These are phyloP conservation scores for Saposhnikovia divaricata DNA, from an alignment of 129 eudicot species.

Conservation along the genomic window DNA sequence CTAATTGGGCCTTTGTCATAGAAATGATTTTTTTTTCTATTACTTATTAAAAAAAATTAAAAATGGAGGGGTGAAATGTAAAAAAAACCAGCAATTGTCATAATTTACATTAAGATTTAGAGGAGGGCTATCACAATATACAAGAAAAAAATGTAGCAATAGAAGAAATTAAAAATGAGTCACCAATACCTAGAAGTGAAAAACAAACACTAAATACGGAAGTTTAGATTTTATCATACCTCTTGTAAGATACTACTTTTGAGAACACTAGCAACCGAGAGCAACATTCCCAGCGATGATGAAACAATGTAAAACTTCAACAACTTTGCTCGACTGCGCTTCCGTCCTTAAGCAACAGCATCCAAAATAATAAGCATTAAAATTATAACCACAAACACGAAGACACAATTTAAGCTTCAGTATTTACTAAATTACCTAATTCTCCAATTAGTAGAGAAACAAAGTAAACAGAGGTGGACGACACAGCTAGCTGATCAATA, in stretches of 20 bases:
- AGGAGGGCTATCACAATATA: too few species aligned
- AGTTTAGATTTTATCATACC: constrained; percentile 19
- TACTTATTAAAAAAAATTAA: too few species aligned
- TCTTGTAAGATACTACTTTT: constrained; percentile 26
- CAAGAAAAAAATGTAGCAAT: not conserved
- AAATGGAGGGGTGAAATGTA: not conserved
- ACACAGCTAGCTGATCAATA: constrained; percentile 36
- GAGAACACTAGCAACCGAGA: constrained; percentile 27
- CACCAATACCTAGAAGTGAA: not conserved
- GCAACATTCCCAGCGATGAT: constrained; percentile 38
- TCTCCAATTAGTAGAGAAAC: constrained; percentile 67
- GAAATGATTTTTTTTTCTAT: too few species aligned
- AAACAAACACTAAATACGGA: too few species aligned
- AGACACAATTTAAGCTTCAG: not conserved
- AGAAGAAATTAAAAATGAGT: not conserved
- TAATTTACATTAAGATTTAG: too few species aligned
- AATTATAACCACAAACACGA: not conserved
- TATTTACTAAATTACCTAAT: constrained; percentile 31
- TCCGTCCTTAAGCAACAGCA: constrained; percentile 51
- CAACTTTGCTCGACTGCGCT: constrained; percentile 41
- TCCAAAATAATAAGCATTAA: not conserved
- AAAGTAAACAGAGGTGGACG: constrained; percentile 31
- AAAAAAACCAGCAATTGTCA: too few species aligned
- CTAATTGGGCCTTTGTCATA: too few species aligned
- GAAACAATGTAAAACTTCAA: constrained; percentile 47